A percentile compares a stretch with the other conserved stretches of the same genome.
Conservation (phyloP, 2,329 filamentous ascomycete genomes). For the Metarhizium anisopliae region DNA sequence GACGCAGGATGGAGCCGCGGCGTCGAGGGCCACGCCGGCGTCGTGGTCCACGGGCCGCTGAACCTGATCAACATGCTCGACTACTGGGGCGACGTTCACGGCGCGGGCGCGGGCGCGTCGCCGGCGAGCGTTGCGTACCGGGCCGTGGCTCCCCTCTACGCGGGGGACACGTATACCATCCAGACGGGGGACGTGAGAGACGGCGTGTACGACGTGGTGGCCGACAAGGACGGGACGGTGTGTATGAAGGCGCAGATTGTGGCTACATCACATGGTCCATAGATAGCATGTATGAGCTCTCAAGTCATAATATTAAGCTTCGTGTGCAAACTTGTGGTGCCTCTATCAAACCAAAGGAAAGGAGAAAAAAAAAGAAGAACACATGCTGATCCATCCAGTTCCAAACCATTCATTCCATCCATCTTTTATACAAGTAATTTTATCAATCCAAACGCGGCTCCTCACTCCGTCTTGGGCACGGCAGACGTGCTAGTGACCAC, state of each 20-base stretch:
- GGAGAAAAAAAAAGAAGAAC: not conserved
- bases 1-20: slow-evolving; percentile 55
- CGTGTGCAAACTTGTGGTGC: not conserved
- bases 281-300: not conserved
- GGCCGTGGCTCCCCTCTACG: slow-evolving; percentile 62
- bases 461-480: not conserved
- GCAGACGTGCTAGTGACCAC: slow-evolving; percentile 42
- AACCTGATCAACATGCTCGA: slow-evolving; percentile 66
- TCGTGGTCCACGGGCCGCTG: slow-evolving; percentile 75
- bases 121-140: slow-evolving; percentile 49
- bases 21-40: slow-evolving; percentile 59
- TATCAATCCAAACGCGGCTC: not conserved
- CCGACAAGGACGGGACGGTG: slow-evolving; percentile 29
- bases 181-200: slow-evolving; percentile 38
- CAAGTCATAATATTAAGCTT: not conserved
- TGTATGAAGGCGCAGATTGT: slow-evolving; percentile 6
- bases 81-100: slow-evolving; percentile 48
- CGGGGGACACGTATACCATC: slow-evolving; percentile 54
- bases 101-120: slow-evolving; percentile 11
- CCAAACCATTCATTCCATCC: not conserved
- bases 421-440: not conserved
- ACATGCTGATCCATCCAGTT: not conserved
- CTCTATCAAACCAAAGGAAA: not conserved
- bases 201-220: slow-evolving; percentile 36
- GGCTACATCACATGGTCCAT: not conserved